Percentiles rank a stretch among this genome's conserved stretches.
phyloP scores from a whole-genome alignment of 306 rosid species.

The Corylus heterophylla region DNA sequence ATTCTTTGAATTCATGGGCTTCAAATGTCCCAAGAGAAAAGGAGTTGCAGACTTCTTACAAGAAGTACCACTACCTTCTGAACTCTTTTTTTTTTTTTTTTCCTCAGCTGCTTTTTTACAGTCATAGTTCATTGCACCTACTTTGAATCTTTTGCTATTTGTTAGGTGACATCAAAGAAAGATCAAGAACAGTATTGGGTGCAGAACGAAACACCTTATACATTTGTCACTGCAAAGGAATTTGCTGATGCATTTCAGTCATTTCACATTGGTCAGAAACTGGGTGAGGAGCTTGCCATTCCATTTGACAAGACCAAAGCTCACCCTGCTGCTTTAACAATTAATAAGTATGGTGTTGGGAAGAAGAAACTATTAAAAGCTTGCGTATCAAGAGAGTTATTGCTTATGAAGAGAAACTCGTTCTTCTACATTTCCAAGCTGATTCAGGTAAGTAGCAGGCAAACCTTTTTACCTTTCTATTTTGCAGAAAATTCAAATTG shows the following conservation, averaged over 20 bases:
- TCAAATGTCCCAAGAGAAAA: conserved; percentile 52
- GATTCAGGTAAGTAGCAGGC: conserved; percentile 30
- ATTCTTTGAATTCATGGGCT: conserved; percentile 43
- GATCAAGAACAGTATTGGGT: conserved; percentile 53
- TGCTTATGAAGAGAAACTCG: conserved; percentile 48
- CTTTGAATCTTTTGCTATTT: not conserved
- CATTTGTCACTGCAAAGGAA: conserved; percentile 32
- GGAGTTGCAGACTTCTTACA: conserved; percentile 55
- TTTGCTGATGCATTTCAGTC: conserved; percentile 49
- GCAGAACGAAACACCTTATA: conserved; percentile 21
- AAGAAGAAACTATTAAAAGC: conserved; percentile 50
- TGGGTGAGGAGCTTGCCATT: conserved; percentile 43
- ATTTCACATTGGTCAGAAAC: conserved; percentile 36
- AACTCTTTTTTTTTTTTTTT: too few species aligned
- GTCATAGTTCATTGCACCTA: too few species aligned
- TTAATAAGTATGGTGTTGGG: conserved; percentile 43
- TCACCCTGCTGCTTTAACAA: conserved; percentile 45
- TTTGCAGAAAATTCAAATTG: too few species aligned
- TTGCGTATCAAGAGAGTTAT: conserved; percentile 38
- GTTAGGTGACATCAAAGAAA: conserved; percentile 47
- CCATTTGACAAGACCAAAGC: conserved; percentile 43
- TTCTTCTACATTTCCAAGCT: conserved; percentile 42
- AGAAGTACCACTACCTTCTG: conserved; percentile 27
- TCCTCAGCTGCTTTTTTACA: too few species aligned
- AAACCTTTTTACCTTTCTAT: conserved; percentile 1